These are phyloP conservation scores for Lactuca saligna DNA, from an alignment of 129 eudicot species.

Conservation along the genomic window DNA sequence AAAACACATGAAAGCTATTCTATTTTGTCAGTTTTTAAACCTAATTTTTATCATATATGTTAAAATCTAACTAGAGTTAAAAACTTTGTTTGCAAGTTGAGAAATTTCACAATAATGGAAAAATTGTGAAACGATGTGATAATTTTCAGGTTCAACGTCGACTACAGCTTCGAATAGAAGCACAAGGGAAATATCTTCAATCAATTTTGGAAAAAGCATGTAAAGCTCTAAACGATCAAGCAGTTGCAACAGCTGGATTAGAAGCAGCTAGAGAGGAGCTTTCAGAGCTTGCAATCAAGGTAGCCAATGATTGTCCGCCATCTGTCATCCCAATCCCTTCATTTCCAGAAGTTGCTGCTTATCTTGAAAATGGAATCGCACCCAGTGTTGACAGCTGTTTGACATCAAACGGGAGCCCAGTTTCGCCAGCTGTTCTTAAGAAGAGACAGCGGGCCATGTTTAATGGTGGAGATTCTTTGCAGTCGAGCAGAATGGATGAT, in stretches of 20 bases:
- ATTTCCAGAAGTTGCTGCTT: constrained; percentile 38
- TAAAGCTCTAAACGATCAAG: constrained; percentile 64
- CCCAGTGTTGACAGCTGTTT: constrained; percentile 48
- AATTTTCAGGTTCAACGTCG: constrained; percentile 76
- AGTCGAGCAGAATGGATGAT: constrained; percentile 58
- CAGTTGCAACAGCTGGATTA: constrained; percentile 54
- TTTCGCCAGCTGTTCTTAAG: constrained; percentile 54
- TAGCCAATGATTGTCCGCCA: constrained; percentile 48
- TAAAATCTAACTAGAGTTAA: background rate
- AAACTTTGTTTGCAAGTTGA: background rate
- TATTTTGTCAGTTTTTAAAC: background rate
- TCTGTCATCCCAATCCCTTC: constrained; percentile 46
- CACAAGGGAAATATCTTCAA: constrained; percentile 83
- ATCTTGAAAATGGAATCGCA: constrained; percentile 38
- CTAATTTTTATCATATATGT: background rate
- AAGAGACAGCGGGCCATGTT: constrained; percentile 58
- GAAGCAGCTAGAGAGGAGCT: constrained; percentile 73
- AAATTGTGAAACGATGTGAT: background rate
- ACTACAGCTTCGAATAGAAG: constrained; percentile 86
- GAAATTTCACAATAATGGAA: too few relatives aligned
- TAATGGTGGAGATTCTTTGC: constrained; percentile 35
- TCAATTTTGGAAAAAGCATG: constrained; percentile 89
- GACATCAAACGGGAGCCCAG: constrained; percentile 57
- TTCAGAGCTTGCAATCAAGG: constrained; percentile 73
- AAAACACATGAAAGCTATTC: too few relatives aligned